phyloP scores from a whole-genome alignment of 352 stramenopile species.

The Phytophthora colocasiae region DNA sequence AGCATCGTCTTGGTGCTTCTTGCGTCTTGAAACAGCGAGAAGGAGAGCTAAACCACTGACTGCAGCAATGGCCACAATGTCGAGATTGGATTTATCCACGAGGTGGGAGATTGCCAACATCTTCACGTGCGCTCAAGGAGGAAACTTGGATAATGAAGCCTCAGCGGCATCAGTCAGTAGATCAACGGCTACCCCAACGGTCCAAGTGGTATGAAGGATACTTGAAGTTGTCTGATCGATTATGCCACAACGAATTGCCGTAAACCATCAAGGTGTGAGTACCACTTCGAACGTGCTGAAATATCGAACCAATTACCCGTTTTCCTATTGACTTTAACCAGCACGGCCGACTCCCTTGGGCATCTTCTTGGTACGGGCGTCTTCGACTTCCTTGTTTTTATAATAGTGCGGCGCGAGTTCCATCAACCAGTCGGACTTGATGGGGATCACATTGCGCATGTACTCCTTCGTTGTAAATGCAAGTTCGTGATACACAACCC shows the following conservation, averaged over 20 bases:
- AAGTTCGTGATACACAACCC: constrained; percentile 99
- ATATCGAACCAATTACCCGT: not conserved
- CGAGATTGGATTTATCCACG: constrained; percentile 4
- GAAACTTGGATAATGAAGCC: constrained; percentile 17
- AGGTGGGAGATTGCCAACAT: constrained; percentile 26
- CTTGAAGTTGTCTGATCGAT: constrained; percentile 21
- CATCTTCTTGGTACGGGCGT: constrained; percentile 97
- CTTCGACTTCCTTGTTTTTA: constrained; percentile 97
- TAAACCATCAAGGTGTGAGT: not conserved
- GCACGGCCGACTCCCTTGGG: constrained; percentile 85
- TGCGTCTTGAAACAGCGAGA: constrained; percentile 5
- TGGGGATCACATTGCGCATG: constrained; percentile 97
- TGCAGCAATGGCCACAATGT: constrained; percentile 2
- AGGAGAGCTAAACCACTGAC: constrained; percentile 4
- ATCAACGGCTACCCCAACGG: too few relatives aligned
- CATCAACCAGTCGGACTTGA: constrained; percentile 98
- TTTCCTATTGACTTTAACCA: constrained; percentile 19
- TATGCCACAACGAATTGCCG: constrained; percentile 7
- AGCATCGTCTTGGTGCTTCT: not conserved
- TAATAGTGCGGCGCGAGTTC: constrained; percentile 99
- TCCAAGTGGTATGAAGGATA: not conserved
- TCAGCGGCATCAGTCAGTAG: not conserved
- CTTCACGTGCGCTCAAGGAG: constrained; percentile 6
- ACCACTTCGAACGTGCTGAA: not conserved
- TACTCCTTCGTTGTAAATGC: constrained; percentile 99